Evolutionary conservation across 1,139 yeast species (phyloP), one percentile per base, ranked within the genome.

Genomic region (Yamadazyma aaseri): DNA sequence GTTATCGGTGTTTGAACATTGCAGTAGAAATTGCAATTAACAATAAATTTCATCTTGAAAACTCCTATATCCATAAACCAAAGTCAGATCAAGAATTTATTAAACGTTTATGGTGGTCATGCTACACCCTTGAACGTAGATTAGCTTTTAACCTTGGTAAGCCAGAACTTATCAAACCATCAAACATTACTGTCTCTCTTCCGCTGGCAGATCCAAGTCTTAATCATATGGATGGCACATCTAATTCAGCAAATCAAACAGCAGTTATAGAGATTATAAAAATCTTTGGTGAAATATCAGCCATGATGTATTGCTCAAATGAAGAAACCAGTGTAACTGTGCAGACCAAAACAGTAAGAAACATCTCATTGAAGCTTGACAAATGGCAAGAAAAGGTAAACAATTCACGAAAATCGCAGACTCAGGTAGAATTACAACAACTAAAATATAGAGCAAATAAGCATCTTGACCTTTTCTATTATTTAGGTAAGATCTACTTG

Each of bases 91-190:
- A 31, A 23, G 51, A 46, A 33, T 35, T 43, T 23, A 36, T 27
- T 12, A 44, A 40, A 26, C 32, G 53, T 20, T 28, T 46, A 17
- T 49, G 50, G 50, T 49, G 53, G 53, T 44, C 52, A 3, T 44
- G 49, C 31, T 49, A 48, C 31, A 36, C 49, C 7, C 40, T 49
- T 36, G 53, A 49, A 30, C 31, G 52, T 27, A 23, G 51, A 20
- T 39, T 40, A 24, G 53, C 51, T 1, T 33, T 49, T 5, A 49
- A 47, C 30, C 28, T 49, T 10, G 52, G 50, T 4, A 46, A 43
- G 20, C 35, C 39, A 9, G 49, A 45, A 14, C 29, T 44, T 3
- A 38, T 49, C 8, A 39, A 37, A 20, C 40, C 39, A 6, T 36
- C 32, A 20, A 43, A 39, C 22, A 46, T 49, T 2, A 41, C 51